A percentile compares a stretch with the other conserved stretches of the same genome.
These are phyloP conservation scores for Selenicereus undatus DNA, from an alignment of 148 eudicot genomes.

Conservation along the genomic window DNA sequence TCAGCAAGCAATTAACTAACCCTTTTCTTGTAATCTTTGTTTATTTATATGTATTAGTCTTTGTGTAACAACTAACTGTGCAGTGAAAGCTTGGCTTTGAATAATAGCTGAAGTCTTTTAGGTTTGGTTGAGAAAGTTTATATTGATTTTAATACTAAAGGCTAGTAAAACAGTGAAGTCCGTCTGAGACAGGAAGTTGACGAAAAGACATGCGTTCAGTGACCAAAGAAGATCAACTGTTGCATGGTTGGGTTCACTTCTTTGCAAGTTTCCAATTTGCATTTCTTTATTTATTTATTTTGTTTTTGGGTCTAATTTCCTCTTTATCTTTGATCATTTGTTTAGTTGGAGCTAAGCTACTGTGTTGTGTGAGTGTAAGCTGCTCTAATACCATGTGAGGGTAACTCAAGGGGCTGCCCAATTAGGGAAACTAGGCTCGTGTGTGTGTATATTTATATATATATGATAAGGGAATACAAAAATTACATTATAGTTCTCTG, in stretches of 20 bases:
- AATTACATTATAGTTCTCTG: too few relatives aligned
- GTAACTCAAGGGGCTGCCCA: too few relatives aligned
- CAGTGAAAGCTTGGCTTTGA: background rate
- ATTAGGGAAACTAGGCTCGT: too few relatives aligned
- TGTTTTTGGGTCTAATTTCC: too few relatives aligned
- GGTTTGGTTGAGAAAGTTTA: background rate
- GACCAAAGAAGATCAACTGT: constrained; percentile 23
- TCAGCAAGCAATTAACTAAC: constrained; percentile 18
- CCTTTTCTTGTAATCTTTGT: background rate
- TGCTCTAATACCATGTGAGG: too few relatives aligned
- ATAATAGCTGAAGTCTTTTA: background rate
- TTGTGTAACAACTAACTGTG: background rate
- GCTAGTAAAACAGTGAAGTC: background rate
- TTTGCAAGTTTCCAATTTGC: background rate
- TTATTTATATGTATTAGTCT: background rate
- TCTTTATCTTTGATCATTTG: too few relatives aligned
- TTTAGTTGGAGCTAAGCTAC: too few relatives aligned
- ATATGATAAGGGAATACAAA: too few relatives aligned
- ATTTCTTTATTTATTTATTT: background rate
- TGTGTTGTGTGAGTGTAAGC: too few relatives aligned
- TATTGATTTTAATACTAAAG: constrained; percentile 3
- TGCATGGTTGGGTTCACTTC: constrained; percentile 39
- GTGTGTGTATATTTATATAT: too few relatives aligned
- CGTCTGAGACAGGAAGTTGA: background rate
- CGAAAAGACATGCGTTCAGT: constrained; percentile 27